Evolutionary conservation across 495 filamentous ascomycete genomes (phyloP), one percentile per base, ranked within the genome.

Genomic region (Aspergillus nanangensis): DNA sequence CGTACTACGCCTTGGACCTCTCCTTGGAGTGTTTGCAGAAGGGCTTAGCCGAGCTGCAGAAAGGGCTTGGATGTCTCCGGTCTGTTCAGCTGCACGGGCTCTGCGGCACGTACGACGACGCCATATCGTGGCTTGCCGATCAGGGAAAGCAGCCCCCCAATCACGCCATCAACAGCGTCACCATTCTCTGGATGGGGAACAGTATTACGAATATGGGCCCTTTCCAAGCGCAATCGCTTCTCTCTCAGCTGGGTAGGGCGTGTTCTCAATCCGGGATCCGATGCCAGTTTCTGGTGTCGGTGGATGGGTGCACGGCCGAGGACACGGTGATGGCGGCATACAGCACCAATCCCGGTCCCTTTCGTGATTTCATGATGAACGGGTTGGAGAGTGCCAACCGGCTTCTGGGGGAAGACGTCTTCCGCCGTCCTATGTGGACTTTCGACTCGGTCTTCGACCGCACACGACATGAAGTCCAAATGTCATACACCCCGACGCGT

Each of bases 171-270:
- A n/a, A n/a, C n/a, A n/a, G n/a, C n/a, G 35, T 38, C 35, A 38
- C 18, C 35, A 14, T 38, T 17, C 35, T 38, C 35, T 38, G 35
- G 35, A 38, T 38, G 35, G 35, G 35, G 19, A 38, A 38, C 35
- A 38, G 35, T 5, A 38, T 38, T 11, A 38, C 35, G 3, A 38
- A 38, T 17, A 17, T 11, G 9, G 35, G 35, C 10, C 18, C 18
- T 5, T 11, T 15, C 11, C 3, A 17, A 9, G 35, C 35, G 10
- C 35, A 38, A 17, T 11, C 35, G n/a, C 13, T 38, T 17, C 19
- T 38, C 9, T 17, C 9, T 14, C n/a, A 38, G 3, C 13, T 17
- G 17, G 35, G 13, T 9, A 17, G 3, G 13, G 35, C 35, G 3
- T 38, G 35, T 38, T 10, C n/a, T 3, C 35, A 17, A 11, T 14